Evolutionary conservation across 2,329 filamentous ascomycete genomes (phyloP).

Genomic region (Alternaria sp.): DNA sequence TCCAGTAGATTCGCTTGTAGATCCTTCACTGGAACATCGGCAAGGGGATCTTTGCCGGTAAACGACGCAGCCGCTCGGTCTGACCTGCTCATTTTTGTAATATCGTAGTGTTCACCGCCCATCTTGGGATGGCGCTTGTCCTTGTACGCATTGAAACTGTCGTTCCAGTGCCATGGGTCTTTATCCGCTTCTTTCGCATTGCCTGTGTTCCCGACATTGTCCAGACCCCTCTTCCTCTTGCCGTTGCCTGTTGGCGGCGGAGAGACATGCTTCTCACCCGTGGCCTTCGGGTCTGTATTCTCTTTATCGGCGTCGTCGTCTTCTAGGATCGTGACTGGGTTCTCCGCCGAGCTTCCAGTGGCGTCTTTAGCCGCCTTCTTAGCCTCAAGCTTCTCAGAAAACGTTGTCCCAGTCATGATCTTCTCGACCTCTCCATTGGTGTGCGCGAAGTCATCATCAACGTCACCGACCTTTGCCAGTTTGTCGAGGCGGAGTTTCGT

Average conservation of each 20-base stretch:
- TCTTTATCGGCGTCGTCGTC: conserved; percentile 14
- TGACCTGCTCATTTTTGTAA: conserved; percentile 24
- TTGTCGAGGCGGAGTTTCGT: conserved; percentile 15
- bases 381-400: not conserved
- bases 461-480: conserved; percentile 6
- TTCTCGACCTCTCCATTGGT: not conserved
- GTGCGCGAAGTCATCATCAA: not conserved
- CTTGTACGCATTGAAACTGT: conserved; percentile 15
- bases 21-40: conserved; percentile 5
- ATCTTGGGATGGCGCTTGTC: not conserved
- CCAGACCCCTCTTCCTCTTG: conserved; percentile 3
- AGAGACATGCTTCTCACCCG: not conserved
- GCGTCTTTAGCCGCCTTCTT: not conserved
- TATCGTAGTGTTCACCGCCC: conserved; percentile 24
- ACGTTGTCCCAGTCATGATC: not conserved
- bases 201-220: not conserved
- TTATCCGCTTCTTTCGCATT: not conserved
- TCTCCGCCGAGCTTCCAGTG: not conserved
- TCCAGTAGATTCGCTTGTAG: conserved; percentile 14
- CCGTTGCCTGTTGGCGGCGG: not conserved
- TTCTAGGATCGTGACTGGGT: not conserved
- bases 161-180: conserved; percentile 23
- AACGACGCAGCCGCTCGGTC: conserved; percentile 16
- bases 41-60: conserved; percentile 21
- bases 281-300: not conserved